Base-by-base conservation (phyloP, 441 rosid species). In the Theobroma grandiflorum region DNA sequence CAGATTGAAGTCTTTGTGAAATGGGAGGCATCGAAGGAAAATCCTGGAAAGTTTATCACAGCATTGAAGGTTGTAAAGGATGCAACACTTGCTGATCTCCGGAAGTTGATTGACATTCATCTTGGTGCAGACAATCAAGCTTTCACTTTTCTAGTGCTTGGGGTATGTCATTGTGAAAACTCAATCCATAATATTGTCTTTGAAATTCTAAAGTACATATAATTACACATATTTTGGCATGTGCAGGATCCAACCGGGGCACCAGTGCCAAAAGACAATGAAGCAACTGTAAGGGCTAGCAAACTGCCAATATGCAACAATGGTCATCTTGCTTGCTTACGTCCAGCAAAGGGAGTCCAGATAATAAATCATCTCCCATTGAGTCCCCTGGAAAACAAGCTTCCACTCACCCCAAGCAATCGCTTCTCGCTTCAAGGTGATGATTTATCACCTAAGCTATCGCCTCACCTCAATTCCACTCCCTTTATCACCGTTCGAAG, bases 91-190 rank as follows among this genome's bases (percentile, higher is more conserved):
- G 89, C 92, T 74, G 95, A 93, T 78, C 80, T 93, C 81, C 80
- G 95, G 88, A 91, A 93, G 91, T 90, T 93, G 81, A 86, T 91
- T 47, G 93, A 91, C 83, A 93, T 90, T 75, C 78, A 88, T 84
- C 92, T 91, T 67, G 94, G 84, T 47, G 88, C 86, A 74, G 93
- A 87, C 75, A 87, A 87, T 77, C 88, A 81, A 76, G 83, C 88
- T 14, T 92, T 92, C 76, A 81, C 83, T 62, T 90, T 92, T 83
- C 83, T 92, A 70, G 85, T 83, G 37, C 93, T 86, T 52, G 95
- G 89, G 90, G 96, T 93, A 78, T 50, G 91, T 49, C 59, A 35
- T 55, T 57, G n/a, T 43, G 58, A 35, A 53, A 53, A 55, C 61
- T 71, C 52, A 58, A 20, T 33, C 35, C 43, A 11, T 8, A 50